Conservation (phyloP, 1,139 yeast genomes). For the Candida sanyaensis region DNA sequence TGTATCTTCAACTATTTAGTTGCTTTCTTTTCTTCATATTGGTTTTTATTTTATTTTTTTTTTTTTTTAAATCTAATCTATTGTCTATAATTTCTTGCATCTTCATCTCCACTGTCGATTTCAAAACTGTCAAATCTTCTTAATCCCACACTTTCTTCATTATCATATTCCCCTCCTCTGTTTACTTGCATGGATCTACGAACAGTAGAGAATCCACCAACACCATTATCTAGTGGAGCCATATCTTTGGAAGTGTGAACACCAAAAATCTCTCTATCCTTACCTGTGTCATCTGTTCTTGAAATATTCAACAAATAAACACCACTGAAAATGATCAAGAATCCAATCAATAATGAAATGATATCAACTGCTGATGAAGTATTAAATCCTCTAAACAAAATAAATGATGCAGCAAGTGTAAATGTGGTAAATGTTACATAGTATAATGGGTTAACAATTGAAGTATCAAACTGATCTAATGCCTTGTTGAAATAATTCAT, state of each 20-base stretch:
- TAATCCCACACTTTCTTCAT: slow-evolving; percentile 57
- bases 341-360: slow-evolving; percentile 84
- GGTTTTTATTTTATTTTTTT: no score
- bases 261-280: slow-evolving; percentile 59
- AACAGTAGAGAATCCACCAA: slow-evolving; percentile 68
- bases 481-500: slow-evolving; percentile 96
- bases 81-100: slow-evolving; percentile 9
- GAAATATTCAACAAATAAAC: slow-evolving; percentile 82
- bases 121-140: slow-evolving; percentile 67
- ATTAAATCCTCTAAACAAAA: slow-evolving; percentile 84
- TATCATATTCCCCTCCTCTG: slow-evolving; percentile 45
- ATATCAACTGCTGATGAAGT: slow-evolving; percentile 80
- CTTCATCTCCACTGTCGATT: slow-evolving; percentile 47
- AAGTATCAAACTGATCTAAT: slow-evolving; percentile 88
- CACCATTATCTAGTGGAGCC: slow-evolving; percentile 81
- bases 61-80: background rate
- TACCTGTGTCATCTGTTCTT: slow-evolving; percentile 62
- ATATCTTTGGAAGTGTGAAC: slow-evolving; percentile 56
- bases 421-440: slow-evolving; percentile 92
- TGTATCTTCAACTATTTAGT: background rate
- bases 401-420: slow-evolving; percentile 83
- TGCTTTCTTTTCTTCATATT: background rate
- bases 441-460: slow-evolving; percentile 87
- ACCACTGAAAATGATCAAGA: slow-evolving; percentile 83
- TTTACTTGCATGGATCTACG: slow-evolving; percentile 68